Conservation (phyloP, 73 alveolate genomes). For the Blepharisma japonicum region DNA sequence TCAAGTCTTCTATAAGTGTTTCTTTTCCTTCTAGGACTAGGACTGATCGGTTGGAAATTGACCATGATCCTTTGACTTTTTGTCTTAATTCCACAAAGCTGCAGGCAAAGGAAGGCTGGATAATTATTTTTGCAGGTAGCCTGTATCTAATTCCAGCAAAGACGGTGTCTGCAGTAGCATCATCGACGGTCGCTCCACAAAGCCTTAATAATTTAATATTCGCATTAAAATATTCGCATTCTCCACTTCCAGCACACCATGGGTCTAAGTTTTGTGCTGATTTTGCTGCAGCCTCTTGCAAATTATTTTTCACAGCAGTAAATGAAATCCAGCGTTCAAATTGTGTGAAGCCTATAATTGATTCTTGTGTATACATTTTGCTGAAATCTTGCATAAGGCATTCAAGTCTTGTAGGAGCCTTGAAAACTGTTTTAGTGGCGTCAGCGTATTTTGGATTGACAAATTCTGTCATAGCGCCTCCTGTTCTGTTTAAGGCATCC, state of each 20-base stretch:
- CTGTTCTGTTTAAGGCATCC: slow-evolving; percentile 69
- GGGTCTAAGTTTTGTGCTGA: slow-evolving; percentile 65
- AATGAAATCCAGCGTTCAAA: slow-evolving; percentile 92
- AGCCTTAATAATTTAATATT: slow-evolving; percentile 65
- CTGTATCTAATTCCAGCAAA: slow-evolving; percentile 68
- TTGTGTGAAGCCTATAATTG: slow-evolving; percentile 88
- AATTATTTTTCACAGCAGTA: slow-evolving; percentile 94
- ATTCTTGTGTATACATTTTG: slow-evolving; percentile 68
- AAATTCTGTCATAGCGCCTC: slow-evolving; percentile 97
- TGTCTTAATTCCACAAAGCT: slow-evolving; percentile 77
- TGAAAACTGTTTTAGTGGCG: slow-evolving; percentile 81
- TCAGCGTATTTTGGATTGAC: slow-evolving; percentile 98
- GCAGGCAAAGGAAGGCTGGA: slow-evolving; percentile 90
- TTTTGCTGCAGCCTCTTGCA: slow-evolving; percentile 78
- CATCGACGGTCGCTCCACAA: slow-evolving; percentile 71
- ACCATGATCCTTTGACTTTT: slow-evolving; percentile 57
- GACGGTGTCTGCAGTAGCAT: slow-evolving; percentile 44
- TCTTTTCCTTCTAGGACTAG: slow-evolving; percentile 63
- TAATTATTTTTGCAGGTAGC: slow-evolving; percentile 81
- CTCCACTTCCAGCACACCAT: slow-evolving; percentile 87
- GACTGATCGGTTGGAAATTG: slow-evolving; percentile 59
- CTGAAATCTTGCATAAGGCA: slow-evolving; percentile 99
- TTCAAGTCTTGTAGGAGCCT: slow-evolving; percentile 96
- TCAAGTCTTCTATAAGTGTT: slow-evolving; percentile 47
- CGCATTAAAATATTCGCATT: slow-evolving; percentile 74